phyloP scores from a whole-genome alignment of 2,329 filamentous ascomycete genomes.

The Venturia pyrina region DNA sequence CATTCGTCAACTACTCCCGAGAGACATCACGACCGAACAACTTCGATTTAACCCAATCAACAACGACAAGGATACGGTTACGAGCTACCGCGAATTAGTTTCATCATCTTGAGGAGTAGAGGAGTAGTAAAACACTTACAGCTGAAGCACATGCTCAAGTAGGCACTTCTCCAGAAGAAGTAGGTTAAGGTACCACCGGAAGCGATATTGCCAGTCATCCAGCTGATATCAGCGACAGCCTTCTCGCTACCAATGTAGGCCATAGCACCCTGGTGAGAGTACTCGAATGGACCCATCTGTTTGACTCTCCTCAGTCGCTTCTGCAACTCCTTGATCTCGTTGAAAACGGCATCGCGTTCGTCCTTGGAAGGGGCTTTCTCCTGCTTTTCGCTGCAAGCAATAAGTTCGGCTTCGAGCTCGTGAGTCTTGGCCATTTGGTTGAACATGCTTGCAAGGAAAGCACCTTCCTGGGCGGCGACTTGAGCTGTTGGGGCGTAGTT shows the following conservation, averaged over 20 bases:
- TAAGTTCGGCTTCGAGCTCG: constrained; percentile 65
- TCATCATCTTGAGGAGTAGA: constrained; percentile 10
- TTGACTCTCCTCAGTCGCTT: constrained; percentile 80
- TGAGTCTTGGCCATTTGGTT: constrained; percentile 98
- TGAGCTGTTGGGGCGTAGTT: constrained; percentile 97
- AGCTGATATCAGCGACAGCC: constrained; percentile 93
- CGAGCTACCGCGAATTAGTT: constrained; percentile 49
- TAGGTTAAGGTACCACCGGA: constrained; percentile 90
- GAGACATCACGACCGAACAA: constrained; percentile 93
- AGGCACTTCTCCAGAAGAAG: constrained; percentile 96
- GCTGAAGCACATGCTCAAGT: constrained; percentile 99
- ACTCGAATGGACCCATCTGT: constrained; percentile 95
- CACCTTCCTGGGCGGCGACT: constrained; percentile 90
- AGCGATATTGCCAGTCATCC: constrained; percentile 94
- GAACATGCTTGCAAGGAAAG: constrained; percentile 89
- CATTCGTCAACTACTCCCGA: constrained; percentile 46
- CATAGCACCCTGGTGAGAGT: constrained; percentile 92
- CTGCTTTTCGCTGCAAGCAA: constrained; percentile 51
- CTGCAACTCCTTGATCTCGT: constrained; percentile 78
- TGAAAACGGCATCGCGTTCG: constrained; percentile 47
- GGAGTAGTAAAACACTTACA: constrained; percentile 51
- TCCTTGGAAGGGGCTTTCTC: constrained; percentile 59
- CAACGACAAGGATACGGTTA: constrained; percentile 82
- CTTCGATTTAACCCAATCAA: constrained; percentile 97
- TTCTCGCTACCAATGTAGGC: constrained; percentile 98